A percentile compares a stretch with the other conserved stretches of the same genome.
phyloP scores from a whole-genome alignment of 768 basidiomycete species.

The Psilocybe sp. region DNA sequence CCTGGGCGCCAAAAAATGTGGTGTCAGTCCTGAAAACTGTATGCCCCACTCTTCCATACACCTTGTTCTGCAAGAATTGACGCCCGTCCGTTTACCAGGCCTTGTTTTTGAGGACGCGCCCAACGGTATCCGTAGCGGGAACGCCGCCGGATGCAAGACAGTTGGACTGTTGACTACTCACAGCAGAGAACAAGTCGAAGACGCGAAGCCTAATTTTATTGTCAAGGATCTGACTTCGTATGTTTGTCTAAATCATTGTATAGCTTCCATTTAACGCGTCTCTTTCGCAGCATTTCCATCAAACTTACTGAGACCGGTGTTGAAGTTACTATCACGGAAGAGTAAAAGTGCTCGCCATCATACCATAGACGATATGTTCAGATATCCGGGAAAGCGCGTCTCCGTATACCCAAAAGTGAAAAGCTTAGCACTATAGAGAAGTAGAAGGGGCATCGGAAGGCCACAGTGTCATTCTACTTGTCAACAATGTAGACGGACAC shows the following conservation, averaged over 20 bases:
- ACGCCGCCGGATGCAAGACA: conserved; percentile 80
- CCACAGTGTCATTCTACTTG: too few relatives aligned
- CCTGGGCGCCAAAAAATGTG: conserved; percentile 72
- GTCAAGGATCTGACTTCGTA: conserved; percentile 73
- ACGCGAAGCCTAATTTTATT: conserved; percentile 61
- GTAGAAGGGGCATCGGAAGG: too few relatives aligned
- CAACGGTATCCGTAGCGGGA: conserved; percentile 75
- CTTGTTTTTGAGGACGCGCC: conserved; percentile 94
- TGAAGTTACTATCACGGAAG: conserved; percentile 39
- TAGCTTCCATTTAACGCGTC: not conserved
- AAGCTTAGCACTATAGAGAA: not conserved
- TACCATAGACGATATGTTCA: not conserved
- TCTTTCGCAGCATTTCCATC: conserved; percentile 28
- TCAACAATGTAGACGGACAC: too few relatives aligned
- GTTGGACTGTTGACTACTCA: conserved; percentile 85
- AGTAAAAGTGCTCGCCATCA: conserved; percentile 13
- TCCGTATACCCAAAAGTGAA: not conserved
- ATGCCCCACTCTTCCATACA: conserved; percentile 16
- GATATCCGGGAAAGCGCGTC: not conserved
- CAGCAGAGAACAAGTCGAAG: conserved; percentile 62
- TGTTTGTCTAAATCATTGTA: conserved; percentile 10
- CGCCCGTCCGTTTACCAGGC: conserved; percentile 34
- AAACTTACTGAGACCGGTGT: conserved; percentile 37
- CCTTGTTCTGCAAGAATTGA: not conserved
- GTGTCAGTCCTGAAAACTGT: conserved; percentile 64